phyloP scores from a whole-genome alignment of 306 rosid genomes.

The Cucurbita argyrosperma region DNA sequence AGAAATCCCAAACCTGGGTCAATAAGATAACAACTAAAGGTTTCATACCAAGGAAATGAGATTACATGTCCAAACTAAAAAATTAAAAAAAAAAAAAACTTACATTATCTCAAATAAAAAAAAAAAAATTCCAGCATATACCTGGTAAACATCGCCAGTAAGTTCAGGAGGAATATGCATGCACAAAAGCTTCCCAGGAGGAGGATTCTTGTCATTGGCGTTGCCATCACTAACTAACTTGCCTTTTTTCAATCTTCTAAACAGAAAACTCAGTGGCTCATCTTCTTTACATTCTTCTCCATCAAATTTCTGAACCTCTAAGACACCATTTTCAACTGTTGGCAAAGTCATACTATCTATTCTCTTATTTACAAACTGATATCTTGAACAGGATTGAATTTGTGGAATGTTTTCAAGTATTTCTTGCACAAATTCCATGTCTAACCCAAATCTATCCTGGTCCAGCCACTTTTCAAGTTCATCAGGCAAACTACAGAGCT shows the following conservation, averaged over 20 bases:
- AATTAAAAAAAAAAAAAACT: not conserved
- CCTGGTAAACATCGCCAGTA: constrained; percentile 87
- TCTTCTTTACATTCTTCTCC: constrained; percentile 39
- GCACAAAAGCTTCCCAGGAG: constrained; percentile 75
- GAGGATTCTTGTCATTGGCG: constrained; percentile 40
- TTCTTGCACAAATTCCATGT: constrained; percentile 86
- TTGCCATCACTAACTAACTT: constrained; percentile 22
- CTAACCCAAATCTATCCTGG: constrained; percentile 91
- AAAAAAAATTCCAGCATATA: constrained; percentile 15
- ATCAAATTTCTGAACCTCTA: constrained; percentile 35
- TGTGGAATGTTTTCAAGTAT: constrained; percentile 69
- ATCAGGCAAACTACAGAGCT: constrained; percentile 22
- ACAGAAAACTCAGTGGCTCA: constrained; percentile 32
- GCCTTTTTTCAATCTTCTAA: constrained; percentile 36
- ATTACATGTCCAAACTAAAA: not conserved
- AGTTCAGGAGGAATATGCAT: constrained; percentile 49
- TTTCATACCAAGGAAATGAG: not conserved
- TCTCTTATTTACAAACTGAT: constrained; percentile 47
- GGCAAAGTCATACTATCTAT: constrained; percentile 29
- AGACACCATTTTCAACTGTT: constrained; percentile 71
- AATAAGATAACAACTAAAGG: constrained; percentile 8
- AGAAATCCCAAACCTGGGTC: constrained; percentile 68
- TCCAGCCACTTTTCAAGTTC: constrained; percentile 62
- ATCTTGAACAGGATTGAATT: constrained; percentile 33
- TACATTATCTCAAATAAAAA: constrained; percentile 1